Percentiles rank a stretch among this genome's conserved stretches.
phyloP scores from a whole-genome alignment of 2,329 filamentous ascomycete species.

The Calonectria hongkongensis region DNA sequence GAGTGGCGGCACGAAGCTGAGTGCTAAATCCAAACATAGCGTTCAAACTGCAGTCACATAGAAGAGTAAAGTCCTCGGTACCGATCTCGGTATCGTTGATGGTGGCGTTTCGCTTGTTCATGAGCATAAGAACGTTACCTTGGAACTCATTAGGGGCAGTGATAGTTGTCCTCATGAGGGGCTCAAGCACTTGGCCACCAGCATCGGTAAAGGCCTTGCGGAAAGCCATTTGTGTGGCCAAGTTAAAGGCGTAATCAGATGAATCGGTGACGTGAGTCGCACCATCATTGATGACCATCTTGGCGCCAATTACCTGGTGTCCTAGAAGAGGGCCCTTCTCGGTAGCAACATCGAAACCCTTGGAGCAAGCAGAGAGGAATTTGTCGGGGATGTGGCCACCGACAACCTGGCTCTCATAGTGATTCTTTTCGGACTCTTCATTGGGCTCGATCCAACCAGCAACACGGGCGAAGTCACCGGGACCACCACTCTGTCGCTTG shows the following conservation, averaged over 20 bases:
- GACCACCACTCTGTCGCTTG: slow-evolving; percentile 96
- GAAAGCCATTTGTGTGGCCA: slow-evolving; percentile 97
- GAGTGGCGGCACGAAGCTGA: slow-evolving; percentile 92
- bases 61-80: slow-evolving; percentile 93
- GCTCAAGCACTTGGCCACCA: slow-evolving; percentile 90
- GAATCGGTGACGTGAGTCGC: slow-evolving; percentile 99
- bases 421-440: slow-evolving; percentile 81
- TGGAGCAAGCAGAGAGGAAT: slow-evolving; percentile 94
- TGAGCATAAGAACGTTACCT: slow-evolving; percentile 92
- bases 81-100: slow-evolving; percentile 98
- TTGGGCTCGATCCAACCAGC: slow-evolving; percentile 94
- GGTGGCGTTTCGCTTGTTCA: slow-evolving; percentile 97
- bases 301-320: slow-evolving; percentile 91
- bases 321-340: slow-evolving; percentile 93
- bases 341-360: slow-evolving; percentile 91
- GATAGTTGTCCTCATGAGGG: slow-evolving; percentile 98
- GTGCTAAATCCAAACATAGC: slow-evolving; percentile 98
- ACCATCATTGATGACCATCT: slow-evolving; percentile 96
- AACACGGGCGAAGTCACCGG: slow-evolving; percentile 96
- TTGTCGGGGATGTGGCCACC: slow-evolving; percentile 97
- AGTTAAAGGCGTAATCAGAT: slow-evolving; percentile 96
- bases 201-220: slow-evolving; percentile 91
- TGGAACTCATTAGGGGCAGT: slow-evolving; percentile 98
- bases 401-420: slow-evolving; percentile 90
- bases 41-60: slow-evolving; percentile 94